Evolutionary conservation across 495 filamentous ascomycete species (phyloP).

Genomic region (Neurospora sp.): DNA sequence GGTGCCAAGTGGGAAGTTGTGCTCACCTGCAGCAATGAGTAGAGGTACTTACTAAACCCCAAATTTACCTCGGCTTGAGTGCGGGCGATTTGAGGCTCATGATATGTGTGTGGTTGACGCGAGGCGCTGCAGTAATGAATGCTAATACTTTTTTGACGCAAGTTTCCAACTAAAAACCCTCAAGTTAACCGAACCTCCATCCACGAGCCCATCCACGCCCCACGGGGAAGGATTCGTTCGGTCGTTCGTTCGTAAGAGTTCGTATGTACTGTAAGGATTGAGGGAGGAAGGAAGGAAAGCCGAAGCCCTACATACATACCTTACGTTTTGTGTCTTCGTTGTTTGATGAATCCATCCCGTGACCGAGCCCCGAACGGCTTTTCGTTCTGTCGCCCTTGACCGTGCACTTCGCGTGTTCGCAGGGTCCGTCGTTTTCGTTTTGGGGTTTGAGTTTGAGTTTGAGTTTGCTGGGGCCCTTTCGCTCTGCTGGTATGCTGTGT

Average conservation of each 20-base stretch:
- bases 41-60: too few relatives aligned
- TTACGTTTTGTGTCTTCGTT: not conserved
- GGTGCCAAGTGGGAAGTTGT: too few relatives aligned
- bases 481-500: not conserved
- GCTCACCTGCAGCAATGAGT: too few relatives aligned
- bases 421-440: not conserved
- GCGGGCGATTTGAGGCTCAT: too few relatives aligned
- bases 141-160: too few relatives aligned
- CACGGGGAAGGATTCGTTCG: not conserved
- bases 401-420: not conserved
- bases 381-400: not conserved
- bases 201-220: not conserved
- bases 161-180: too few relatives aligned
- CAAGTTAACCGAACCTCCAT: not conserved
- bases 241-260: not conserved
- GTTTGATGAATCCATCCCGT: not conserved
- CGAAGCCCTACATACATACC: not conserved
- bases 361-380: not conserved
- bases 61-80: too few relatives aligned
- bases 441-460: too few relatives aligned
- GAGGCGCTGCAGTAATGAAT: too few relatives aligned
- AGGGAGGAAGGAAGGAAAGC: not conserved
- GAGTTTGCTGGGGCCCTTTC: too few relatives aligned
- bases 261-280: not conserved
- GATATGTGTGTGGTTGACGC: too few relatives aligned